Conservation (phyloP, 805 yeast species). For the Yarrowia sp. region DNA sequence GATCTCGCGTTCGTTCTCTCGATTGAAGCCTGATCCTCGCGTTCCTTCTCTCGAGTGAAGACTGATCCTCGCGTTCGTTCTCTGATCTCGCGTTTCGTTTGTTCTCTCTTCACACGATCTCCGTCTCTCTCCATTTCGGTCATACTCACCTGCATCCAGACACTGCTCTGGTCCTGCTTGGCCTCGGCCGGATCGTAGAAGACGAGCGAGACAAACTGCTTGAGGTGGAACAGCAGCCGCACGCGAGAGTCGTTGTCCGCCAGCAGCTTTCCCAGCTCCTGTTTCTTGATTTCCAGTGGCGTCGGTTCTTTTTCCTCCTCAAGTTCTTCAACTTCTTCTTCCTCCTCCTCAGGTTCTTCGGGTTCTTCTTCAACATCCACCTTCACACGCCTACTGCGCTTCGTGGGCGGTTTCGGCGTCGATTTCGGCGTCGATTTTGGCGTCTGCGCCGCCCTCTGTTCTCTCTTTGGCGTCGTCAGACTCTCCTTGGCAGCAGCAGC, state of each 20-base stretch:
- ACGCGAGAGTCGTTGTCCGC: slow-evolving; percentile 41
- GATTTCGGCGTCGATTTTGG: background rate
- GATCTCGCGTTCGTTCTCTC: no score
- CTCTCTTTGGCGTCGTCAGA: background rate
- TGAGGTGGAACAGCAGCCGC: slow-evolving; percentile 42
- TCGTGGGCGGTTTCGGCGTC: background rate
- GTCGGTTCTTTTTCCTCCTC: background rate
- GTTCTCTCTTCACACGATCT: no score
- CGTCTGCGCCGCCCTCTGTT: background rate
- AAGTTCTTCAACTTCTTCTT: background rate
- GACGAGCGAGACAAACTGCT: slow-evolving; percentile 43
- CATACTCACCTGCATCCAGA: slow-evolving; percentile 31
- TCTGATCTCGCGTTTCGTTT: no score
- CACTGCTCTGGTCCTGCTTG: slow-evolving; percentile 37
- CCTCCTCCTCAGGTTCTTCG: background rate
- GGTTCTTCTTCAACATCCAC: slow-evolving; percentile 10
- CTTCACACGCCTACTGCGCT: background rate
- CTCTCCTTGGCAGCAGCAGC: slow-evolving; percentile 8
- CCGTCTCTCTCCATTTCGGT: background rate
- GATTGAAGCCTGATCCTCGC: no score
- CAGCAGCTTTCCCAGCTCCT: slow-evolving; percentile 30
- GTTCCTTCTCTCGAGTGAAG: no score
- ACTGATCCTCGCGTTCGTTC: no score
- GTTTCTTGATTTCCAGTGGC: slow-evolving; percentile 23
- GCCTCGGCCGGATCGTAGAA: slow-evolving; percentile 41